phyloP scores from a whole-genome alignment of 768 basidiomycete genomes.

The Xerocomellus amylosporus region DNA sequence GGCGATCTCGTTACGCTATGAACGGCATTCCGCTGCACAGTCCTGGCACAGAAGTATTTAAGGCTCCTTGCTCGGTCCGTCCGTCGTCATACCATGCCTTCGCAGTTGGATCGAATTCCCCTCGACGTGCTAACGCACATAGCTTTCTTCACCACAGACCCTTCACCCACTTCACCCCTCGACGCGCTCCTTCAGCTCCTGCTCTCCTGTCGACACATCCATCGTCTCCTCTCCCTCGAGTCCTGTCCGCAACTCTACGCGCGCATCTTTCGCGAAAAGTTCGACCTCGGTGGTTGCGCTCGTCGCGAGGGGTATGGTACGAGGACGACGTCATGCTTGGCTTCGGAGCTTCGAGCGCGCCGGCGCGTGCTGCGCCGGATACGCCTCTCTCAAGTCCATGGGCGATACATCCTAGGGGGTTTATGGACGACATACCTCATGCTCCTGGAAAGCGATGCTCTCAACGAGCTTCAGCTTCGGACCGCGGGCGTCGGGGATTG shows the following conservation, averaged over 20 bases:
- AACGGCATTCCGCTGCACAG: conserved; percentile 31
- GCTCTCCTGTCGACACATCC: conserved; percentile 43
- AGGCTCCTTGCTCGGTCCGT: conserved; percentile 9
- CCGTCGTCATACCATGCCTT: conserved; percentile 38
- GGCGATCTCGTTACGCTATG: conserved; percentile 35
- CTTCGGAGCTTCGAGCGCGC: conserved; percentile 48
- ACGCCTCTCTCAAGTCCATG: conserved; percentile 31
- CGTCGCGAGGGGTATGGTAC: conserved; percentile 33
- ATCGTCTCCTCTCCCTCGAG: conserved; percentile 41
- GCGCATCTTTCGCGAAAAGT: conserved; percentile 48
- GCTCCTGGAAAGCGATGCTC: conserved; percentile 53
- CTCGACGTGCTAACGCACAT: conserved; percentile 57
- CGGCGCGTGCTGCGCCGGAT: conserved; percentile 49
- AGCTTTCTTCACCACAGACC: conserved; percentile 44
- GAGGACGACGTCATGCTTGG: conserved; percentile 38
- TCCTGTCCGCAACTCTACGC: conserved; percentile 56
- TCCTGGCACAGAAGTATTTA: conserved; percentile 26
- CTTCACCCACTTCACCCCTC: conserved; percentile 39
- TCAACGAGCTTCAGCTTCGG: conserved; percentile 47
- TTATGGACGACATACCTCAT: conserved; percentile 59
- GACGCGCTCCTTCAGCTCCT: conserved; percentile 43
- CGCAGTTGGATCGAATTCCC: conserved; percentile 48
- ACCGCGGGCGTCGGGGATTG: conserved; percentile 38
- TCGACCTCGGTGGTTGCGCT: conserved; percentile 38
- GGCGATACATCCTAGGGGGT: conserved; percentile 38